Percentiles rank a stretch among this genome's conserved stretches.
phyloP scores from a whole-genome alignment of 2,329 filamentous ascomycete genomes.

The Neonectria punicea region DNA sequence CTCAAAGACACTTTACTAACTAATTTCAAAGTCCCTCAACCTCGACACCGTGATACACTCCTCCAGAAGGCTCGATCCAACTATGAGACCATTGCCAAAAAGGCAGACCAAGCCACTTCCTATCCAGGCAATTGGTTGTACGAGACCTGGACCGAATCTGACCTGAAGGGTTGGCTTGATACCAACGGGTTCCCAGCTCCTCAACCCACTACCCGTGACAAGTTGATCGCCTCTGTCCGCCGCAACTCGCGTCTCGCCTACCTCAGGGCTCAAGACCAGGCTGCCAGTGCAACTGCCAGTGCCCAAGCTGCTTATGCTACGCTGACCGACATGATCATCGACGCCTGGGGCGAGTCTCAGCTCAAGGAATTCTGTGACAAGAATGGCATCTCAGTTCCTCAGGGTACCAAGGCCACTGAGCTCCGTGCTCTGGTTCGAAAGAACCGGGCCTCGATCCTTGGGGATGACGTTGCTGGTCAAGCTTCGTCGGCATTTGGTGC shows the following conservation, averaged over 20 bases:
- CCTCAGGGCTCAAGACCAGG: slow-evolving; percentile 71
- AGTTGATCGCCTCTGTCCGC: slow-evolving; percentile 87
- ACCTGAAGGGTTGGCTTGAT: slow-evolving; percentile 94
- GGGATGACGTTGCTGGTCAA: slow-evolving; percentile 69
- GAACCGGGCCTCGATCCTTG: slow-evolving; percentile 78
- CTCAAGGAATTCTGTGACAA: slow-evolving; percentile 95
- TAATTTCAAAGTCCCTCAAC: slow-evolving; percentile 73
- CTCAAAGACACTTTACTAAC: background rate
- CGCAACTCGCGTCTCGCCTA: slow-evolving; percentile 88
- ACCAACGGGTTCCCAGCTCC: slow-evolving; percentile 86
- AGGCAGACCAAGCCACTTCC: slow-evolving; percentile 77
- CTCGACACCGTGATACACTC: slow-evolving; percentile 84
- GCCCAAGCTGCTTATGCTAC: slow-evolving; percentile 77
- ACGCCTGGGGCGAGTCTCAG: slow-evolving; percentile 88
- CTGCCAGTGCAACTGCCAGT: slow-evolving; percentile 69
- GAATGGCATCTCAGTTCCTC: slow-evolving; percentile 86
- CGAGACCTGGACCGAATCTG: slow-evolving; percentile 88
- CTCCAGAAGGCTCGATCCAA: slow-evolving; percentile 81
- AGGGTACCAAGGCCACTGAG: slow-evolving; percentile 91
- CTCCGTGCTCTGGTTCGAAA: slow-evolving; percentile 90
- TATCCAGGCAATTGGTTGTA: slow-evolving; percentile 98
- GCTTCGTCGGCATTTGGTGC: slow-evolving; percentile 73
- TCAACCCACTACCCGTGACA: slow-evolving; percentile 85
- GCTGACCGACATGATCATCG: slow-evolving; percentile 84
- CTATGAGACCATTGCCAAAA: slow-evolving; percentile 82